Conservation (phyloP, 2,329 filamentous ascomycete species). For the Monosporascus sp. region DNA sequence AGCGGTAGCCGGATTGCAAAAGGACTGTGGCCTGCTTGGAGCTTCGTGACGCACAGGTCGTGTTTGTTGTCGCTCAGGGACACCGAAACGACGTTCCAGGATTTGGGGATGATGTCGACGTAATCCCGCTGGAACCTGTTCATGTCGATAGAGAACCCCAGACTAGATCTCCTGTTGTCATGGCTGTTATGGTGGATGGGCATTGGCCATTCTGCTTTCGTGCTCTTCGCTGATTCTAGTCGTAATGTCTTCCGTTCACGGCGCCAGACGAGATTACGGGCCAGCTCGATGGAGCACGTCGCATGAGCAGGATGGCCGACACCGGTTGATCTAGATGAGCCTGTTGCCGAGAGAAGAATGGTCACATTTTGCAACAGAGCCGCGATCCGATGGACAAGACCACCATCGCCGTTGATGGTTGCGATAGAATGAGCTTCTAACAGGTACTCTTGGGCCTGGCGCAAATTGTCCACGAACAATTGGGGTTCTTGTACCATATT, state of each 20-base stretch:
- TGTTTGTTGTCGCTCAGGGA: constrained; percentile 76
- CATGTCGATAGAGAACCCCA: constrained; percentile 48
- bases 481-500: constrained; percentile 25
- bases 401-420: constrained; percentile 48
- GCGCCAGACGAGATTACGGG: constrained; percentile 63
- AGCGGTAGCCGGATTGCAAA: constrained; percentile 86
- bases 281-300: constrained; percentile 62
- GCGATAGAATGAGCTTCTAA: constrained; percentile 58
- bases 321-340: constrained; percentile 39
- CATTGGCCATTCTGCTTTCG: constrained; percentile 31
- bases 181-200: constrained; percentile 20
- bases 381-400: constrained; percentile 59
- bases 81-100: constrained; percentile 84
- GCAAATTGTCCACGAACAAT: constrained; percentile 55
- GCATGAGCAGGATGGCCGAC: constrained; percentile 52
- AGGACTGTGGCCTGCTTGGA: constrained; percentile 69
- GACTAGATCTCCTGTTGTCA: constrained; percentile 35
- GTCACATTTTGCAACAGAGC: constrained; percentile 60
- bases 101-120: constrained; percentile 74
- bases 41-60: constrained; percentile 85
- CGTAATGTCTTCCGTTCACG: constrained; percentile 56
- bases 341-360: constrained; percentile 61
- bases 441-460: constrained; percentile 61
- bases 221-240: constrained; percentile 32
- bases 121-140: constrained; percentile 71